These are phyloP conservation scores for Postia placenta DNA, from an alignment of 768 basidiomycete species.

Conservation along the genomic window DNA sequence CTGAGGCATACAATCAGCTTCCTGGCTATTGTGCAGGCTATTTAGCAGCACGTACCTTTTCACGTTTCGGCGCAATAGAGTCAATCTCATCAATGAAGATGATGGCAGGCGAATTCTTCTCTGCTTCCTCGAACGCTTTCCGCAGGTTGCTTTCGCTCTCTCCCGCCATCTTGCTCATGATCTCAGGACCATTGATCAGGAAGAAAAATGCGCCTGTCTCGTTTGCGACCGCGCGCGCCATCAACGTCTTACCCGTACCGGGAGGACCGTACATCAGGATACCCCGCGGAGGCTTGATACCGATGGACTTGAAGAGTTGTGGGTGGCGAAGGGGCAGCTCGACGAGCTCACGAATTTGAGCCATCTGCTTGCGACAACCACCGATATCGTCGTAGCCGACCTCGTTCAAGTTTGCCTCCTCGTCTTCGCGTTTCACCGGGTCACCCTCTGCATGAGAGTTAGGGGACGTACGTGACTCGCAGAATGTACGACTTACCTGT, in stretches of 20 bases:
- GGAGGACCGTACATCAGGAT: conserved; percentile 98
- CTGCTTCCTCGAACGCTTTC: conserved; percentile 99
- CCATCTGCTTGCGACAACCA: conserved; percentile 99
- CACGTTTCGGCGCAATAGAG: conserved; percentile 99
- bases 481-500: conserved; percentile 47
- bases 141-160: conserved; percentile 96
- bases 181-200: conserved; percentile 99
- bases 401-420: conserved; percentile 92
- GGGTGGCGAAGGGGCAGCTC: conserved; percentile 97
- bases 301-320: conserved; percentile 99
- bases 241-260: conserved; percentile 98
- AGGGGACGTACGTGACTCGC: not conserved
- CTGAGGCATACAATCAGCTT: conserved; percentile 33
- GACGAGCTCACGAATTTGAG: conserved; percentile 98
- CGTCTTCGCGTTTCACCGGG: conserved; percentile 97
- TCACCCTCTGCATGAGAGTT: conserved; percentile 71
- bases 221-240: conserved; percentile 99
- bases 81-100: conserved; percentile 99
- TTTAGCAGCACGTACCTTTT: conserved; percentile 59
- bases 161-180: conserved; percentile 99
- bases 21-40: not conserved
- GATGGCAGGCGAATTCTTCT: conserved; percentile 99
- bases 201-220: conserved; percentile 99
- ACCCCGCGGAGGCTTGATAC: conserved; percentile 99
- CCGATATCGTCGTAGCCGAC: conserved; percentile 99